Evolutionary conservation across 176 grass and related monocot species (phyloP), one percentile per base, ranked within the genome.

Genomic region (Aegilops sharonensis): DNA sequence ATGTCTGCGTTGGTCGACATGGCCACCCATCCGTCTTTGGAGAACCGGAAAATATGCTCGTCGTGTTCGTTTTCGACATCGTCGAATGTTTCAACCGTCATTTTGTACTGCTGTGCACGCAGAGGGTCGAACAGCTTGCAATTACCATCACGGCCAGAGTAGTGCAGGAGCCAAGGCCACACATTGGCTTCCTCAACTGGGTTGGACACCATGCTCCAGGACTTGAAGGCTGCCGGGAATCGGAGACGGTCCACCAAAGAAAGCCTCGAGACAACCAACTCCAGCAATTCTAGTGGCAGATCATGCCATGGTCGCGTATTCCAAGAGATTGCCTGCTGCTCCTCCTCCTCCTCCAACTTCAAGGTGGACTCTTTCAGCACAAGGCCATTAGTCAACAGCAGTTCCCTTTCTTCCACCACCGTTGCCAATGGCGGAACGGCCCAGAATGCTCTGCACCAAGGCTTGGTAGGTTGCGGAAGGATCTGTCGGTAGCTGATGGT

Each of bases 401-500:
- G 23, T 72, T 43, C 5, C 2, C 2, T 24, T 1, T 43, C 69
- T 42, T 43, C 40, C 21, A 24, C 20, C 21, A 14, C 5, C 2
- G 37, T 12, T 14, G 12, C 4, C 36, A 11, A 73, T 45, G 70
- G 11, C 21, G 70, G 70, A 45, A 73, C 39, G 1, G 70, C 21
- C 70, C 70, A 73, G 11, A 73, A 73, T 45, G 70, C 70, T 73
- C 70, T 45, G 11, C 39, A 73, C 70, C 70, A 73, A 45, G n/a
- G 11, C 37, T 73, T 25, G n/a, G 70, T 73, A 25, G 70, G 70
- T 45, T 25, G 39, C 1, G 70, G 70, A 24, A 73, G 70, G 24
- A 73, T 73, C 37, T 73, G 70, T 14, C 21, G 13, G n/a, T 15
- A 73, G 70, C 70, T 45, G 35, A 6, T 45, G 70, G 70, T 73